Conservation (phyloP, 805 yeast species). For the Candida sanyiensis region DNA sequence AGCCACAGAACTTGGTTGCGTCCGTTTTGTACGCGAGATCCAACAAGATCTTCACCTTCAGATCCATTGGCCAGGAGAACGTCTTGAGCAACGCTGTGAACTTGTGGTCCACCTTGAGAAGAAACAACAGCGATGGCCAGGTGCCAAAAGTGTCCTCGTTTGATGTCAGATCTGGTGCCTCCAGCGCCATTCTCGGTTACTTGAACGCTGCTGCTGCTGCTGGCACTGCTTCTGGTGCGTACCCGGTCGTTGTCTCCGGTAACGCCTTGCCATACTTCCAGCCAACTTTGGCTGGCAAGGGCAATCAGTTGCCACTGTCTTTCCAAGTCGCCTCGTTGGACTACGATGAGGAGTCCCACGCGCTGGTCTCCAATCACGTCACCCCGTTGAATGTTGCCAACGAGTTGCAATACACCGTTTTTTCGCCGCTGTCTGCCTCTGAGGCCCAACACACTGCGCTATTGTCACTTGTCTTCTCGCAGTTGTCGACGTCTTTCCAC, state of each 20-base stretch:
- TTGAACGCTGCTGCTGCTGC: conserved; percentile 31
- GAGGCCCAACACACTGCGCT: conserved; percentile 68
- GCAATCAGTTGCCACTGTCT: conserved; percentile 46
- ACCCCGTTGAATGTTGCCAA: conserved; percentile 58
- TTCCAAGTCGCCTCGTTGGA: conserved; percentile 75
- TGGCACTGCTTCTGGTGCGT: conserved; percentile 24
- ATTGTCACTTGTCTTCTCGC: conserved; percentile 58
- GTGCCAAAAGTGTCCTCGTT: conserved; percentile 55
- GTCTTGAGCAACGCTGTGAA: conserved; percentile 53
- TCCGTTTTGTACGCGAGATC: conserved; percentile 48
- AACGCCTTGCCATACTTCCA: conserved; percentile 65
- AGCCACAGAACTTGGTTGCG: conserved; percentile 48
- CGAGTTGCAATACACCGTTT: conserved; percentile 56
- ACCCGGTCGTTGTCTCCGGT: conserved; percentile 55
- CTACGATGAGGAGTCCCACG: conserved; percentile 47
- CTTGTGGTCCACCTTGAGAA: conserved; percentile 52
- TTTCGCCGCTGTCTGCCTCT: conserved; percentile 54
- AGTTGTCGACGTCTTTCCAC: conserved; percentile 51
- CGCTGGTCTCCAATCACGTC: conserved; percentile 59
- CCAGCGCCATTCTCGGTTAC: conserved; percentile 73
- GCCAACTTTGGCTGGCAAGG: conserved; percentile 40
- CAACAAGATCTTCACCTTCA: conserved; percentile 60
- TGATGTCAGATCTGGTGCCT: conserved; percentile 82
- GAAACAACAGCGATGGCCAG: conserved; percentile 35
- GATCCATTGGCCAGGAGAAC: conserved; percentile 56